Evolutionary conservation across 2,329 filamentous ascomycete genomes (phyloP).

Genomic region (Phyllosticta capitalensis): DNA sequence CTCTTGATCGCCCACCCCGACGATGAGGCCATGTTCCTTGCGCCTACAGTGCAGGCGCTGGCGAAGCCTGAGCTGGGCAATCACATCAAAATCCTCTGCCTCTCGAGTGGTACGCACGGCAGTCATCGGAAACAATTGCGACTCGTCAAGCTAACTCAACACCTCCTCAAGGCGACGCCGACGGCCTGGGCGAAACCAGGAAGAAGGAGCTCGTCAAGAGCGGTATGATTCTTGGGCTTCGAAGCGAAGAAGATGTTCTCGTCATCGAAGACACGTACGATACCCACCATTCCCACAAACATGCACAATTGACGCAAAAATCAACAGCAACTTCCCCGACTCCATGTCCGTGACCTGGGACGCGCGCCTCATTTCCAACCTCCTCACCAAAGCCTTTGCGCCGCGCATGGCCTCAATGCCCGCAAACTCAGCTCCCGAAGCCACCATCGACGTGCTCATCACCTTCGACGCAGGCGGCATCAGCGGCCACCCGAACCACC

Average conservation of each 20-base stretch:
- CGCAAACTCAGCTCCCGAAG: slow-evolving; percentile 36
- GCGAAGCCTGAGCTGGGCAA: slow-evolving; percentile 73
- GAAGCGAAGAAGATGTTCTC: slow-evolving; percentile 67
- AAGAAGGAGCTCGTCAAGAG: slow-evolving; percentile 78
- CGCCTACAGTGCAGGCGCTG: slow-evolving; percentile 76
- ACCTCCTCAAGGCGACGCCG: slow-evolving; percentile 57
- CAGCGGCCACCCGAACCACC: slow-evolving; percentile 87
- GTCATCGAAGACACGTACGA: slow-evolving; percentile 67
- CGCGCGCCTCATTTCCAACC: slow-evolving; percentile 54
- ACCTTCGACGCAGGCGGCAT: slow-evolving; percentile 83
- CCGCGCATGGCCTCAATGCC: slow-evolving; percentile 46
- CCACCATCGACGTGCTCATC: slow-evolving; percentile 68
- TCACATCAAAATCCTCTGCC: slow-evolving; percentile 86
- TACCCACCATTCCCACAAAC: slow-evolving; percentile 7
- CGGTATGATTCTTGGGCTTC: slow-evolving; percentile 65
- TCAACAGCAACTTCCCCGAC: slow-evolving; percentile 63
- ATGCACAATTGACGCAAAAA: slow-evolving; percentile 10
- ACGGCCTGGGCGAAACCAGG: slow-evolving; percentile 73
- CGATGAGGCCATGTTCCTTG: slow-evolving; percentile 99
- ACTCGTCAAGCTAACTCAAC: slow-evolving; percentile 9
- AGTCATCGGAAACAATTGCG: not conserved
- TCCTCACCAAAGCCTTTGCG: slow-evolving; percentile 66
- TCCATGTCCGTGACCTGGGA: slow-evolving; percentile 79
- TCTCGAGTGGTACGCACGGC: slow-evolving; percentile 61
- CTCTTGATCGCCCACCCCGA: slow-evolving; percentile 94